phyloP scores from a whole-genome alignment of 2,329 filamentous ascomycete genomes.

The Curvularia verruculosa region DNA sequence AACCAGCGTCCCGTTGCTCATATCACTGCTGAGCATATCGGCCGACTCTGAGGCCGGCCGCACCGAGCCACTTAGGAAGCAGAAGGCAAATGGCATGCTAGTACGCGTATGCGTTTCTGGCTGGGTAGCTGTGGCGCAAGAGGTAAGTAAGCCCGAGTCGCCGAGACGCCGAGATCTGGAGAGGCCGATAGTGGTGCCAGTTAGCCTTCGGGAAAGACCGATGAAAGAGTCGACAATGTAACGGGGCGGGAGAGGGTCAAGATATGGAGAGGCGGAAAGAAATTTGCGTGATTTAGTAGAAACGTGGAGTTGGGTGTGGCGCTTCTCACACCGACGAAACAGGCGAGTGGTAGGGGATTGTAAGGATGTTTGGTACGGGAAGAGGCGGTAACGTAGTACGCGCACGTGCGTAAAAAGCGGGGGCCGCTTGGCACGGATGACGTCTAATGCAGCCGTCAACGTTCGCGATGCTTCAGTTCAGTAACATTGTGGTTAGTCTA shows the following conservation, averaged over 20 bases:
- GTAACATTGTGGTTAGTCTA: slow-evolving; percentile 10
- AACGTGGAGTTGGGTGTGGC: slow-evolving; percentile 22
- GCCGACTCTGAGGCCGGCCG: too few relatives aligned
- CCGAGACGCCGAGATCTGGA: slow-evolving; percentile 20
- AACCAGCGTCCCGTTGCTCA: too few relatives aligned
- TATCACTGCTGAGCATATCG: too few relatives aligned
- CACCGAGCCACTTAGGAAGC: too few relatives aligned
- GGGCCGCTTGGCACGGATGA: slow-evolving; percentile 24
- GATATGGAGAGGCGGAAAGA: slow-evolving; percentile 12
- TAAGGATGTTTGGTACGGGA: slow-evolving; percentile 19
- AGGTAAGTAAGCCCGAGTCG: too few relatives aligned
- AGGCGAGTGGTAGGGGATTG: slow-evolving; percentile 11
- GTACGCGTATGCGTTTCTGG: slow-evolving; percentile 1
- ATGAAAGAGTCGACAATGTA: slow-evolving; percentile 11
- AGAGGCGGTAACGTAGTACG: slow-evolving; percentile 37
- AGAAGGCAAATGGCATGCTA: slow-evolving; percentile 6
- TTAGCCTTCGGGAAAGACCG: slow-evolving; percentile 16
- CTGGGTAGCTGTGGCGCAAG: slow-evolving; percentile 5
- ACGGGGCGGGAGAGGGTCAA: slow-evolving; percentile 10
- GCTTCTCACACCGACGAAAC: slow-evolving; percentile 41
- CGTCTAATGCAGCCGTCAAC: slow-evolving; percentile 17
- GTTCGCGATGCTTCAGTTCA: slow-evolving; percentile 8
- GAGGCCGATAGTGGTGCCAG: slow-evolving; percentile 16
- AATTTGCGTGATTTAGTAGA: slow-evolving; percentile 3
- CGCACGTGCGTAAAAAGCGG: slow-evolving; percentile 14